Conservation (phyloP, 2,329 filamentous ascomycete genomes). For the Fusarium duplospermum region DNA sequence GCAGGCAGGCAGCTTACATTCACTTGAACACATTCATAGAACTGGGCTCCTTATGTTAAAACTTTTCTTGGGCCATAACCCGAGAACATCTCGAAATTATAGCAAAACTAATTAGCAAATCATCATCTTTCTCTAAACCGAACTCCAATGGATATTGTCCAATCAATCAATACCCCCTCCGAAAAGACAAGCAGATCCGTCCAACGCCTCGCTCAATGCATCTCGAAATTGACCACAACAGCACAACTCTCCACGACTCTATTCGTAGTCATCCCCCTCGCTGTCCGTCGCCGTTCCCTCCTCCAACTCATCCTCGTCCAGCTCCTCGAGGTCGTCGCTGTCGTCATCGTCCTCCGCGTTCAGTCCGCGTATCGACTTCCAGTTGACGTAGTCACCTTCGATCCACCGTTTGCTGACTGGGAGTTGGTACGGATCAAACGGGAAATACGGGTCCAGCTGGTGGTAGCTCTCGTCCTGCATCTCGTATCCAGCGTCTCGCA, state of each 20-base stretch:
- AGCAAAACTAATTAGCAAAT: not conserved
- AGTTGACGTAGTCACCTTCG: conserved; percentile 83
- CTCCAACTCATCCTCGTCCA: conserved; percentile 58
- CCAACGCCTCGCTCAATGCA: conserved; percentile 39
- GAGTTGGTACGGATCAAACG: conserved; percentile 95
- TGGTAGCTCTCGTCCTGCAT: conserved; percentile 79
- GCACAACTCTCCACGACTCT: not conserved
- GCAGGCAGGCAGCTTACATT: not conserved
- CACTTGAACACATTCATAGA: not conserved
- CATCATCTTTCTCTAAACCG: conserved; percentile 7
- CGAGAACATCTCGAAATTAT: conserved; percentile 10
- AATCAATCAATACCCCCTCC: conserved; percentile 6
- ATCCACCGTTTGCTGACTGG: conserved; percentile 90
- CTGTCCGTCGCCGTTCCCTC: conserved; percentile 65
- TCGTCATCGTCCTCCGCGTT: conserved; percentile 68
- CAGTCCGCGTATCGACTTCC: conserved; percentile 79
- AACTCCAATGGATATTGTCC: conserved; percentile 24
- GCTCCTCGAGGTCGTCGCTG: conserved; percentile 64
- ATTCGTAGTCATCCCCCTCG: conserved; percentile 56
- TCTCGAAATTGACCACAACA: conserved; percentile 13
- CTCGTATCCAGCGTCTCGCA: conserved; percentile 61
- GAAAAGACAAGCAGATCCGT: conserved; percentile 25
- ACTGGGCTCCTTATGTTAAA: not conserved
- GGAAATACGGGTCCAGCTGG: conserved; percentile 94
- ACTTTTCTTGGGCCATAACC: not conserved